Evolutionary conservation across 305 asterid genomes (phyloP), one percentile per base, ranked within the genome.

Genomic region (Solanum hybrid): DNA sequence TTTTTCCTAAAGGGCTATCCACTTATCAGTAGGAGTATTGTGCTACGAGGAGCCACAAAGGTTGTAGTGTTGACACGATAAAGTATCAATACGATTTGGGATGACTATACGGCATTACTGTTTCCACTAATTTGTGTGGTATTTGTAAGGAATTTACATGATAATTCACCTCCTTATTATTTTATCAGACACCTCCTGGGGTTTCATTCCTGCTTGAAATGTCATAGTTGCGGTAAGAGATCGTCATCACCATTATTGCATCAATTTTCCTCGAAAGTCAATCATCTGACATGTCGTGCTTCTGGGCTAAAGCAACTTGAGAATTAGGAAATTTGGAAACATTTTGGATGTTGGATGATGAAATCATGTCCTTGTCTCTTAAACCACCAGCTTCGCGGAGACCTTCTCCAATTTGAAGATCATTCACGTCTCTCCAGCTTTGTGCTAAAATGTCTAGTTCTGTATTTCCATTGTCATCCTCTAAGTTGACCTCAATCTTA

Each of bases 201-300:
- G 97, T 91, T 61, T 95, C 31, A 94, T 90, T 9, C 92, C 95
- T 1, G 91, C 94, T 88, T 93, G 94, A 79, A 93, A 95, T 3
- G 95, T 96, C 95, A 94, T 94, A 3, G 96, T 93, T 26, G 97
- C 96, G 41, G 93, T 92, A 75, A 95, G 95, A 39, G 92, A 85
- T 1, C 31, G 96, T 96, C 81, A 94, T 95, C 85, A 95, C 95
- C 96, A 93, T 95, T 89, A 94, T 82, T 12, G 94, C 7, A 36
- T 94, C 96, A 1, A 95, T 91, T 73, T 91, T 95, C 87, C 89
- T 93, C 73, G 91, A 79, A 4, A 94, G 88, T 95, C 94, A 92
- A 79, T 92, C 89, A 57, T 83, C 89, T 17, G 93, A 7, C 8
- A 39, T 12, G 68, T 26, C 91, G 37, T 68, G 89, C 6, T 85